A percentile compares a stretch with the other conserved stretches of the same genome.
Evolutionary conservation across 805 yeast genomes (phyloP).

Genomic region (Saturnispora galanensis): DNA sequence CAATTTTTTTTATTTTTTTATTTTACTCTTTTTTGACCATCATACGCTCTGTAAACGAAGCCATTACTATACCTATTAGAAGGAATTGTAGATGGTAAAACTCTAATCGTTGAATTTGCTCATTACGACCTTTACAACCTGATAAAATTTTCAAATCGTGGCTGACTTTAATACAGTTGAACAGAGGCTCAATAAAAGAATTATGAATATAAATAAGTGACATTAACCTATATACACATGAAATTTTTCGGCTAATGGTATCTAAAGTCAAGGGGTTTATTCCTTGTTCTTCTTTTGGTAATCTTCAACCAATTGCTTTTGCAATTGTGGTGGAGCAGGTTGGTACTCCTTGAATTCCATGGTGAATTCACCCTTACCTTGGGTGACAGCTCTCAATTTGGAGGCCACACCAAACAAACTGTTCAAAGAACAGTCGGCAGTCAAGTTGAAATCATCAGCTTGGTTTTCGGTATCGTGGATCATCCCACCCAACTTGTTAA

Average conservation of each 20-base stretch:
- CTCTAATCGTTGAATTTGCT: too few species aligned
- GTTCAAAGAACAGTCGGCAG: conserved; percentile 94
- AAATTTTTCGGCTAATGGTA: too few species aligned
- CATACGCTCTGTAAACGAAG: too few species aligned
- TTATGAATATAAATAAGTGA: conserved; percentile 1
- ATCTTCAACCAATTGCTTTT: conserved; percentile 81
- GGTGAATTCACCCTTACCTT: conserved; percentile 97
- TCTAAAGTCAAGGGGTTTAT: not conserved
- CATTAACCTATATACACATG: not conserved
- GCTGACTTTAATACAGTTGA: too few species aligned
- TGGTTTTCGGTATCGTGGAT: conserved; percentile 92
- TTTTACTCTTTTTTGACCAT: not conserved
- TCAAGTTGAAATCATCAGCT: conserved; percentile 85
- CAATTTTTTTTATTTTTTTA: not conserved
- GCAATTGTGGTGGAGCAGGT: conserved; percentile 84
- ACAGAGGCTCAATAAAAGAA: not conserved
- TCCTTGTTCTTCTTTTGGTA: conserved; percentile 47
- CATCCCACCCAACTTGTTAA: conserved; percentile 87
- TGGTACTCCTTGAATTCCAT: conserved; percentile 89
- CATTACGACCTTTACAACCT: too few species aligned
- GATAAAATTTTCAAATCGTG: too few species aligned
- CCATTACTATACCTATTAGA: too few species aligned
- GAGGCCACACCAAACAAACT: conserved; percentile 96
- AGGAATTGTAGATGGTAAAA: too few species aligned
- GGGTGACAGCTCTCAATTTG: conserved; percentile 89